Base-by-base conservation (phyloP, 1,284 basidiomycete genomes). In the Phellinidium pouzarii region DNA sequence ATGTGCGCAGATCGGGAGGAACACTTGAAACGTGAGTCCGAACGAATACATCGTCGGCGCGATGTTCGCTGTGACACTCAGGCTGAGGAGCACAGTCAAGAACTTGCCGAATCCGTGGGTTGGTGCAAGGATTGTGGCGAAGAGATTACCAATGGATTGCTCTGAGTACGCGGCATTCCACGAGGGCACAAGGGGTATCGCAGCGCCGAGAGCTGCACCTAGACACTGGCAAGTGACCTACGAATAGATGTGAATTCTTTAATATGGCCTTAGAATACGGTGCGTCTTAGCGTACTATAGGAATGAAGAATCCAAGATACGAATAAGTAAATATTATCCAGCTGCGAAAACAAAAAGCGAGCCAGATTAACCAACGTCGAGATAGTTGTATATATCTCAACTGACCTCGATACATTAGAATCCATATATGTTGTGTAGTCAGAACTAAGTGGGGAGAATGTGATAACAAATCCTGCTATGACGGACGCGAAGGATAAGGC, bases 31-130 rank as follows among this genome's bases (percentile, higher is more conserved):
- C 61, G 81, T 87, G 54, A 94, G 74, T n/a, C 87, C 83, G 55
- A 90, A 80, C 43, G 84, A 88, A 66, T 95, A 94, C 59, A 92
- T 82, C 9, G 84, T 89, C 3, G 84, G 80, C 3, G 89, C 87
- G 53, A 92, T 88, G 70, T 95, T 96, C 2, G 82, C 90, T 2
- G 82, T 80, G 27, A 91, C 87, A 51, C 84, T 89, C 25, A 94
- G 71, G 48, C 84, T 85, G 52, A 93, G 72, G 48, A 88, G 69
- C n/a, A 94, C 88, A 11, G 87, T 89, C 52, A 95, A 73, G 71
- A 96, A 91, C 63, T 89, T 86, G 2, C 91, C 89, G 63, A 94
- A 94, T 36, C 82, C 80, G 22, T 79, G 79, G 0, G 73, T 72
- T 1, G 86, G 85, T 5, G 71, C 71, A 1, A 91, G 75, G 75